Evolutionary conservation across 768 basidiomycete genomes (phyloP), one percentile per base, ranked within the genome.

Genomic region (Pleurotus salmoneostramineus): DNA sequence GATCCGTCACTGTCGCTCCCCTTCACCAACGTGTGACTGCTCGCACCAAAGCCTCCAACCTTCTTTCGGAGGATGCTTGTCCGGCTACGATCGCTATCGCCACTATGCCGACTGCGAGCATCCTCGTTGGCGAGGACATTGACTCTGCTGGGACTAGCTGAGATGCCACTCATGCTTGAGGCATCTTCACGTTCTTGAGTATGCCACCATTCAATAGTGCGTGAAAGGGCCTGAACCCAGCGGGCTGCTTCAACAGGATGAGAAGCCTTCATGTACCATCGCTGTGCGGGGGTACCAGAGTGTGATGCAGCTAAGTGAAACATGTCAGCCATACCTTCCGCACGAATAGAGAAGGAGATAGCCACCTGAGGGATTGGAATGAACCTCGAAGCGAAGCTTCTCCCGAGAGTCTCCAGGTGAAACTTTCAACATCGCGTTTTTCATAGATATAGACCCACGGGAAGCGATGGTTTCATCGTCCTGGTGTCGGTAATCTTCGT

Each of bases 241-340:
- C 95, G 80, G 3, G 88, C 79, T 4, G 92, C 92, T 70, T 98
- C 95, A 4, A 91, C 91, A 0, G 89, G 92, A 64, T 97, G 93
- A 60, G 86, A 90, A 0, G 89, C 89, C 57, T 87, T 88, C 71
- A 94, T 77, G 68, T 88, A 88, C 91, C 91, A 92, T 69, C 86
- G 91, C 64, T 89, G 86, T 0, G 74, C 71, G 3, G 52, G 52
- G 6, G 52, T 55, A 4, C 74, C 72, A 12, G 75, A 61, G 15
- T 74, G 67, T 43, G 52, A 55, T 31, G 52, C 52, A 17, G 52
- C 52, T 55, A 43, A 31, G 27, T 8, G 27, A 17, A 8, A 34
- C n/a, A 14, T 17, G 10, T n/a, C 10, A 17, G 10, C 8, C 44
- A 45, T 45, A 15, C 44, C 8, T 10, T 10, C 10, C 10, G 3